A percentile compares a stretch with the other conserved stretches of the same genome.
Conservation (phyloP, 2,329 filamentous ascomycete species). For the Zasmidium citrigriseum region DNA sequence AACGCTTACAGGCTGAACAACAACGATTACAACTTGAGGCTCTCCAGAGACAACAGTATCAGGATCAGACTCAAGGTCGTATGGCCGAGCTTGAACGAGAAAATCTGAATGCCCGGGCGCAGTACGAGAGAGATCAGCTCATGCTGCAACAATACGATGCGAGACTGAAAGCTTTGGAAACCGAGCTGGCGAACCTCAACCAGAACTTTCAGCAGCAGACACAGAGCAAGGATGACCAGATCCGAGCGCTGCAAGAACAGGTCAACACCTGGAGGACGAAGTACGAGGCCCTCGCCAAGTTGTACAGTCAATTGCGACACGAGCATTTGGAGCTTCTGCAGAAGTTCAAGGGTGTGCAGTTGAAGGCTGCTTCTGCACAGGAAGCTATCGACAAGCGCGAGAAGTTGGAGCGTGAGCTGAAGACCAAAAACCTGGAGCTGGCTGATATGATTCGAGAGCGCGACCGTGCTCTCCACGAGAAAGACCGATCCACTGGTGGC, state of each 20-base stretch:
- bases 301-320: slow-evolving; percentile 93
- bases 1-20: slow-evolving; percentile 82
- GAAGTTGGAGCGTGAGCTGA: slow-evolving; percentile 94
- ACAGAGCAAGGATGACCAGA: slow-evolving; percentile 89
- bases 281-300: slow-evolving; percentile 92
- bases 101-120: slow-evolving; percentile 88
- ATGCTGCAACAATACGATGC: slow-evolving; percentile 96
- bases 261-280: slow-evolving; percentile 97
- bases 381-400: slow-evolving; percentile 94
- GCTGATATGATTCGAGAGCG: slow-evolving; percentile 98
- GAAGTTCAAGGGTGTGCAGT: slow-evolving; percentile 93
- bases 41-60: slow-evolving; percentile 80
- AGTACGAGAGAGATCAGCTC: slow-evolving; percentile 95
- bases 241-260: slow-evolving; percentile 89
- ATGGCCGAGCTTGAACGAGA: slow-evolving; percentile 93
- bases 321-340: slow-evolving; percentile 94
- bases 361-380: slow-evolving; percentile 95
- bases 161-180: slow-evolving; percentile 88
- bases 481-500: slow-evolving; percentile 80
- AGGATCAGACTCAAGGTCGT: slow-evolving; percentile 93
- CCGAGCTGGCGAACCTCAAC: slow-evolving; percentile 79
- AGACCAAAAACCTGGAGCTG: slow-evolving; percentile 98
- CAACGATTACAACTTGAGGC: slow-evolving; percentile 90
- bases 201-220: slow-evolving; percentile 83
- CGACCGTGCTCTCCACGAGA: slow-evolving; percentile 89